Percentiles rank a stretch among this genome's conserved stretches.
phyloP scores from a whole-genome alignment of 2,329 filamentous ascomycete genomes.

The Xylariaceae sp. region DNA sequence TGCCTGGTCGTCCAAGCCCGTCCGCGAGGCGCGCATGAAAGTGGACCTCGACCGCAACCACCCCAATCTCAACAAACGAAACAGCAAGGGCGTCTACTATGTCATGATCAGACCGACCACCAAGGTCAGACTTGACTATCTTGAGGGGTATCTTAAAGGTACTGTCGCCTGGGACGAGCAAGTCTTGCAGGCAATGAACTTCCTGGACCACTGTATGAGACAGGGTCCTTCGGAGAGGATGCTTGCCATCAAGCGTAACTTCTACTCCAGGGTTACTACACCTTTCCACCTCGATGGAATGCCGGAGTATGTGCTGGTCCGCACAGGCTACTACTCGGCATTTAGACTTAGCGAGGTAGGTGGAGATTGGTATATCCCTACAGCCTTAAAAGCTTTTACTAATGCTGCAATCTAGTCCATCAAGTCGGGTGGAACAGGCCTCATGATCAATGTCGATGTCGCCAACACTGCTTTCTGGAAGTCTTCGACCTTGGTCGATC shows the following conservation, averaged over 20 bases:
- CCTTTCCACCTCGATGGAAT: too few relatives aligned
- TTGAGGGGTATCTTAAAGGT: slow-evolving; percentile 63
- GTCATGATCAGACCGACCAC: slow-evolving; percentile 63
- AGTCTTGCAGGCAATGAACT: slow-evolving; percentile 79
- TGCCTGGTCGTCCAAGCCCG: slow-evolving; percentile 63
- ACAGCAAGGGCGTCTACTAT: slow-evolving; percentile 44
- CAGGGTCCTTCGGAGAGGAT: slow-evolving; percentile 68
- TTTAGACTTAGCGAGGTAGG: slow-evolving; percentile 67
- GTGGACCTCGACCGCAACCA: slow-evolving; percentile 64
- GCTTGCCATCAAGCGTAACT: slow-evolving; percentile 73
- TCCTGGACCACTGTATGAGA: slow-evolving; percentile 84
- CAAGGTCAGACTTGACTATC: slow-evolving; percentile 61
- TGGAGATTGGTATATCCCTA: slow-evolving; percentile 6
- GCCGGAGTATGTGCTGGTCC: slow-evolving; percentile 58
- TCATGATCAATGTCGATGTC: slow-evolving; percentile 86
- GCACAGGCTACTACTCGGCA: slow-evolving; percentile 86
- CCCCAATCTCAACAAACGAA: slow-evolving; percentile 24
- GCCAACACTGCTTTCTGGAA: slow-evolving; percentile 89
- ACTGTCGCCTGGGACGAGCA: slow-evolving; percentile 58
- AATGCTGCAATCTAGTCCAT: slow-evolving; percentile 29
- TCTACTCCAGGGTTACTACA: slow-evolving; percentile 66
- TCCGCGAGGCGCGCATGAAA: slow-evolving; percentile 49
- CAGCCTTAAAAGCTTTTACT: background rate
- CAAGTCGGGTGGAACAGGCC: slow-evolving; percentile 47
- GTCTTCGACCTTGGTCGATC: slow-evolving; percentile 33